Conservation (phyloP, 345 rosid genomes). For the Salix exigua region DNA sequence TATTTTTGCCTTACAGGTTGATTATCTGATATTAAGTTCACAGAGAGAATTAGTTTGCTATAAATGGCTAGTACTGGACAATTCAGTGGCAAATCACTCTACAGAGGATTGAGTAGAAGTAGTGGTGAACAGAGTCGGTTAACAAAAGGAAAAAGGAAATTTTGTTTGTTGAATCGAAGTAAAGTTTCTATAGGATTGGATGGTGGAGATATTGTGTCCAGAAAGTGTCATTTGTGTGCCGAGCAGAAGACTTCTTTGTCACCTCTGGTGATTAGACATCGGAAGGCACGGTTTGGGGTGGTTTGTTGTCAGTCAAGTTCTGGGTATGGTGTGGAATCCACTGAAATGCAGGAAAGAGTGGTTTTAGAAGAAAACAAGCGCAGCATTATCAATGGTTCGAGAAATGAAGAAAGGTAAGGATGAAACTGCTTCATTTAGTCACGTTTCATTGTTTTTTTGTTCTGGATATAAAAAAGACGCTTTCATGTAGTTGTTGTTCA, state of each 20-base stretch:
- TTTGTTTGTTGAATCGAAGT: slow-evolving; percentile 18
- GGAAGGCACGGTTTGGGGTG: slow-evolving; percentile 27
- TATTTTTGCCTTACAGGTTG: background rate
- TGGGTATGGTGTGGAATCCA: slow-evolving; percentile 41
- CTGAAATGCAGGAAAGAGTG: slow-evolving; percentile 24
- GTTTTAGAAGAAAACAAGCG: slow-evolving; percentile 30
- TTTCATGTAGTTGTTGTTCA: background rate
- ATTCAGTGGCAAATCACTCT: slow-evolving; percentile 31
- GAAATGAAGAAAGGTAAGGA: slow-evolving; percentile 45
- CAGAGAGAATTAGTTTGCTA: background rate
- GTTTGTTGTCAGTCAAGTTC: slow-evolving; percentile 40
- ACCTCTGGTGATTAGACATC: slow-evolving; percentile 29
- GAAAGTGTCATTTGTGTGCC: slow-evolving; percentile 15
- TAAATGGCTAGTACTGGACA: slow-evolving; percentile 37
- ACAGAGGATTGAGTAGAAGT: slow-evolving; percentile 37
- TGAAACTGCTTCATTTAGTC: slow-evolving; percentile 2
- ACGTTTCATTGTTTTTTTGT: slow-evolving; percentile 7
- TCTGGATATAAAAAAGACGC: background rate
- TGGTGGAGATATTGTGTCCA: slow-evolving; percentile 13
- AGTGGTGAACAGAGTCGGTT: slow-evolving; percentile 18
- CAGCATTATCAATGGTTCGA: slow-evolving; percentile 17
- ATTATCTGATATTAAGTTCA: background rate
- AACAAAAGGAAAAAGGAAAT: slow-evolving; percentile 11
- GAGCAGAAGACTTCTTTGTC: slow-evolving; percentile 21
- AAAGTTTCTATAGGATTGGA: slow-evolving; percentile 19